phyloP scores from a whole-genome alignment of 140 eudicot species.

The Stevia rebaudiana region DNA sequence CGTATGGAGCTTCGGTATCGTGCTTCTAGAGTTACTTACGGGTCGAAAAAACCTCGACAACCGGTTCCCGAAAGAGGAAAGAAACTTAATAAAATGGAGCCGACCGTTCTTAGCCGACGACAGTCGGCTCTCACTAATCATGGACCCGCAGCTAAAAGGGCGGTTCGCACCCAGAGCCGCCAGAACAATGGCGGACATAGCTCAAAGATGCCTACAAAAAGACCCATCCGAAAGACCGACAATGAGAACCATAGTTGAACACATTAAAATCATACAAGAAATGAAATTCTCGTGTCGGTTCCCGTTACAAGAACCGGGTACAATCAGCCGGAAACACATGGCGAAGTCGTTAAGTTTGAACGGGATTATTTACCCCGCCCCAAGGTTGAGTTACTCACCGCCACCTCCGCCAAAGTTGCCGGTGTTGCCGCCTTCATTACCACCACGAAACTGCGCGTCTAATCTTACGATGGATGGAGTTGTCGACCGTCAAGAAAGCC shows the following conservation, averaged over 20 bases:
- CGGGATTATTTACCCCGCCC: constrained; percentile 55
- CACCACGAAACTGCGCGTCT: constrained; percentile 55
- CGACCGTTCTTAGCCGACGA: constrained; percentile 84
- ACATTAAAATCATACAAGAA: constrained; percentile 65
- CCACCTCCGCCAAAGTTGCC: constrained; percentile 48
- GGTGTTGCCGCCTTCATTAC: constrained; percentile 43
- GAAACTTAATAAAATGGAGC: constrained; percentile 86
- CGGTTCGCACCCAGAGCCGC: constrained; percentile 79
- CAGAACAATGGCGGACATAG: constrained; percentile 75
- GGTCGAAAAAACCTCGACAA: constrained; percentile 80
- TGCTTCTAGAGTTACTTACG: constrained; percentile 82
- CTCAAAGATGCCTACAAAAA: constrained; percentile 82
- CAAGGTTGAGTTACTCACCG: constrained; percentile 54
- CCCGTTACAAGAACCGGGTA: constrained; percentile 85
- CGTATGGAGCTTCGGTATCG: constrained; percentile 92
- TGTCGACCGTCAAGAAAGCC: constrained; percentile 52
- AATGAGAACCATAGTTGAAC: constrained; percentile 79
- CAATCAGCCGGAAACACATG: constrained; percentile 56
- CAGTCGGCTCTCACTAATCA: constrained; percentile 67
- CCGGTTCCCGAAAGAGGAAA: constrained; percentile 77
- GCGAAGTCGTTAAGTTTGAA: constrained; percentile 67
- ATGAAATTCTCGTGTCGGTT: constrained; percentile 68
- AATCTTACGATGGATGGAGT: constrained; percentile 44
- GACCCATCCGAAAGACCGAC: constrained; percentile 96
- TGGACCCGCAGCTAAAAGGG: constrained; percentile 95